Percentiles rank a stretch among this genome's conserved stretches.
These are phyloP conservation scores for Pythium catenulatum DNA, from an alignment of 352 stramenopile species.

Conservation along the genomic window DNA sequence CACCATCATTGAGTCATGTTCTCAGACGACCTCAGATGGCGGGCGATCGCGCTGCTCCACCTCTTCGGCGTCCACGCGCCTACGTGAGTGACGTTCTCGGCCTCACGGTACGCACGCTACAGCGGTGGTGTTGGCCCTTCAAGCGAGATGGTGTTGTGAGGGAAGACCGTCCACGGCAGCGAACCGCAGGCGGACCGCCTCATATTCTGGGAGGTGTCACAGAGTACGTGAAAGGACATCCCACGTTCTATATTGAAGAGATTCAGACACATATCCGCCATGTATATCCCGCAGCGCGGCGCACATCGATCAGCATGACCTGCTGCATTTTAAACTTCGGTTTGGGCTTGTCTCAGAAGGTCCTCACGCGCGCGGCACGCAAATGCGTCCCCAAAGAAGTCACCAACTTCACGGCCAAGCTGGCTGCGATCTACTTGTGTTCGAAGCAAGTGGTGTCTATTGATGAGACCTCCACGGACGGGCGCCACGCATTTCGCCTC, in stretches of 20 bases:
- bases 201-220: conserved; percentile 7
- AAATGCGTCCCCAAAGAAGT: too few species aligned
- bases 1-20: conserved; percentile 11
- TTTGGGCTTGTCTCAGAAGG: conserved; percentile 38
- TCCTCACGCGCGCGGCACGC: conserved; percentile 21
- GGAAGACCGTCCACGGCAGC: background rate
- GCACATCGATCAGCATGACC: conserved; percentile 24
- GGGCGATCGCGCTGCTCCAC: conserved; percentile 16
- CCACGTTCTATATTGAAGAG: conserved; percentile 60
- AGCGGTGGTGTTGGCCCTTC: conserved; percentile 3
- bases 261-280: conserved; percentile 18
- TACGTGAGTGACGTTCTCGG: conserved; percentile 4
- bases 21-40: conserved; percentile 30
- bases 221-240: conserved; percentile 32
- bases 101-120: background rate
- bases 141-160: background rate
- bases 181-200: background rate
- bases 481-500: background rate
- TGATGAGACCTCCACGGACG: conserved; percentile 45
- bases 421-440: conserved; percentile 33
- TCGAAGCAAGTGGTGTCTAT: conserved; percentile 39
- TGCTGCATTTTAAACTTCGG: conserved; percentile 46
- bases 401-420: background rate
- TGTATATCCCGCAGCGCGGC: background rate
- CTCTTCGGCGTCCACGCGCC: background rate